Conservation (phyloP, 2,329 filamentous ascomycete genomes). For the Sporothrix globosa region DNA sequence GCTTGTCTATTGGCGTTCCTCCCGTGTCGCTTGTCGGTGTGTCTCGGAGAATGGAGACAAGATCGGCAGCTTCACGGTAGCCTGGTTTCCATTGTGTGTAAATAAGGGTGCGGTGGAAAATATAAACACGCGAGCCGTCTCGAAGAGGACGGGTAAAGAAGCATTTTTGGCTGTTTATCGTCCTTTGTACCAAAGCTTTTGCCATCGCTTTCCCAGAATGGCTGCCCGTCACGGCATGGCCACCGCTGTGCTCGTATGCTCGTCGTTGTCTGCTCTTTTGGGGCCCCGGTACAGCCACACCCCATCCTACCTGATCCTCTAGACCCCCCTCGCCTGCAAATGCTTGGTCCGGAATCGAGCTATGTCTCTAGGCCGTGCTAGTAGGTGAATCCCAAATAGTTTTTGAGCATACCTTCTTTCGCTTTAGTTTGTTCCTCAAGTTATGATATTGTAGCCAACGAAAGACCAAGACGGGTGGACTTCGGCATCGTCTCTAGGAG, state of each 20-base stretch:
- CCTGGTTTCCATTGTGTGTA: not conserved
- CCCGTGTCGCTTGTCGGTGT: constrained; percentile 7
- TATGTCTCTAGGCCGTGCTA: constrained; percentile 7
- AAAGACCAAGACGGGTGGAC: constrained; percentile 11
- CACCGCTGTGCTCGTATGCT: not conserved
- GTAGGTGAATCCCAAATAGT: not conserved
- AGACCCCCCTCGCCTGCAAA: not conserved
- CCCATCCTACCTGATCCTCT: not conserved
- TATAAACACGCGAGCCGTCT: too few relatives aligned
- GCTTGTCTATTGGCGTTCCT: not conserved
- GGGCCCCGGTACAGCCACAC: not conserved
- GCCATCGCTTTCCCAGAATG: constrained; percentile 1
- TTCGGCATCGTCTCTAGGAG: not conserved
- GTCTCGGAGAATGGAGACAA: constrained; percentile 7
- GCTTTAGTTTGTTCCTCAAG: not conserved
- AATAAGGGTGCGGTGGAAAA: too few relatives aligned
- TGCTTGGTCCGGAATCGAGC: constrained; percentile 18
- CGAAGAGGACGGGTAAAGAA: not conserved
- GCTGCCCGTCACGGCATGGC: not conserved
- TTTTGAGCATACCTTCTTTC: not conserved
- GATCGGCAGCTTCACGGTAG: not conserved
- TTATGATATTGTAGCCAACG: not conserved
- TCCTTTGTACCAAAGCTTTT: not conserved
- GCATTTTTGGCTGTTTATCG: not conserved
- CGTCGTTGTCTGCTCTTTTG: not conserved